Base-by-base conservation (phyloP, 306 rosid species). In the Alnus rubra region DNA sequence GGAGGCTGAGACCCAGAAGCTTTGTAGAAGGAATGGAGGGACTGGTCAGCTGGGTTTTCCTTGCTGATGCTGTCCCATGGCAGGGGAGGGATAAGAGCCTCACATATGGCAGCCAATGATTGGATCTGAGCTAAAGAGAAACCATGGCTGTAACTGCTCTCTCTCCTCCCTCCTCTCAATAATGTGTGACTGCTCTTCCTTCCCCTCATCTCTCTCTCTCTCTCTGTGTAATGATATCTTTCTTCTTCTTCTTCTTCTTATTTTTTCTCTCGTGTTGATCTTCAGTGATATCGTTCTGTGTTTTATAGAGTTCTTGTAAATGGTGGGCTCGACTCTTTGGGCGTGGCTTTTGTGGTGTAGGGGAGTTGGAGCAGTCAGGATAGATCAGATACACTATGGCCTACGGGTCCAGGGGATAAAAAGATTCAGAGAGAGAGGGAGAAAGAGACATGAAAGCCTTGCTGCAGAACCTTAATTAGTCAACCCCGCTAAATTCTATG, bases 1-100 rank as follows among this genome's bases (percentile, higher is more conserved):
- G 98, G 90, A 33, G 71, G 3, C 9, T 86, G 87, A 72, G 95
- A 88, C 50, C 85, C 95, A 77, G 93, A 92, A 63, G 89, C 69
- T 59, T 5, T 19, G 84, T 81, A 88, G 82, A 85, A 87, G 48
- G 86, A 45, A 7, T 39, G 81, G 64, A 88, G 88, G 33, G 85
- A 3, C 33, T 78, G 76, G 56, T 81, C 14, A 35, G 37, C 60
- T 54, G 85, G 79, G 71, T 11, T 52, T 42, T 81, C 70, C 3
- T 76, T 52, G 28, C 28, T 23, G 6, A 70, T 71, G 64, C 74
- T 6, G 10, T 44, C 78, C 12, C 59, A 56, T 50, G 86, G 81
- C 18, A 91, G 48, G 0, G 98, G 81, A 83, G 98, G 98, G 5
- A 91, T 79, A 1, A 92, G 88, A 49, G 97, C 80, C 64, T 90